These are phyloP conservation scores for Populus alba DNA, from an alignment of 345 rosid genomes.

Conservation along the genomic window DNA sequence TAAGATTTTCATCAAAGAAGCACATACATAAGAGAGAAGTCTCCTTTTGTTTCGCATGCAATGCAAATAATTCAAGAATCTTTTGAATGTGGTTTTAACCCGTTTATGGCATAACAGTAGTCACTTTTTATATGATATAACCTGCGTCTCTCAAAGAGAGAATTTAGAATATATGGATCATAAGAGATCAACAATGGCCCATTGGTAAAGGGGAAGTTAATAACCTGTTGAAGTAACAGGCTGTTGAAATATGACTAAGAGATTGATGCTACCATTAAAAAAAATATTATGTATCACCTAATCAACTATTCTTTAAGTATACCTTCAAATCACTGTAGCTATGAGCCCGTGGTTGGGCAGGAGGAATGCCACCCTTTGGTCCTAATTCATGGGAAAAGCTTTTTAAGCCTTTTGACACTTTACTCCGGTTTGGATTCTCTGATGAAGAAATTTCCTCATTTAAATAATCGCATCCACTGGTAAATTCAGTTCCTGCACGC, in stretches of 20 bases:
- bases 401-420: constrained; percentile 50
- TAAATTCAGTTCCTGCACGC: constrained; percentile 24
- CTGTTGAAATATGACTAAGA: background rate
- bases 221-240: background rate
- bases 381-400: constrained; percentile 81
- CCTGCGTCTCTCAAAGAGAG: background rate
- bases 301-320: background rate
- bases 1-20: background rate
- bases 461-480: constrained; percentile 15
- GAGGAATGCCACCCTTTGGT: constrained; percentile 59
- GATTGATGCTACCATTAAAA: background rate
- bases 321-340: constrained; percentile 74
- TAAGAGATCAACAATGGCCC: background rate
- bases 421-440: constrained; percentile 27
- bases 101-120: background rate
- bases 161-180: background rate
- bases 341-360: constrained; percentile 53
- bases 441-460: constrained; percentile 31
- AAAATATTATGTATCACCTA: too few species aligned
- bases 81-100: background rate
- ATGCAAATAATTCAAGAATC: background rate
- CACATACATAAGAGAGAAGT: too few species aligned
- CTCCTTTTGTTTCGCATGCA: too few species aligned
- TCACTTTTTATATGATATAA: background rate
- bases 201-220: background rate